Base-by-base conservation (phyloP, 1,284 basidiomycete genomes). In the Leccinum insigne region DNA sequence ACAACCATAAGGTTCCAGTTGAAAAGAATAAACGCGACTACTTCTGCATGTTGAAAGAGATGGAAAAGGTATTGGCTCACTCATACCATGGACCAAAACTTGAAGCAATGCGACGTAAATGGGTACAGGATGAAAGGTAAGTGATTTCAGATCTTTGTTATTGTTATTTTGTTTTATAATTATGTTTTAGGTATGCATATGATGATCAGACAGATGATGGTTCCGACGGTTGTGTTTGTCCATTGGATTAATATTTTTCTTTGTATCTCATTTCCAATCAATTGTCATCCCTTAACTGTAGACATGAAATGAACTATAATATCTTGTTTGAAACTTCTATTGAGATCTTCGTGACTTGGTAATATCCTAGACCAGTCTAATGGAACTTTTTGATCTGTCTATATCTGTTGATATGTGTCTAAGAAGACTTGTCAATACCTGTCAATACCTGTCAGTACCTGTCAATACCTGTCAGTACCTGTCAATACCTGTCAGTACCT, bases 261-360 rank as follows among this genome's bases (percentile, higher is more conserved):
- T 49, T 49, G 40, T 40, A 40, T 40, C 40, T 14, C 7, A 40
- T 40, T 40, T 85, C 35, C 26, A 58, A 6, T 47, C 8, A 3
- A 47, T 47, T 47, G 44, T 18, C n/a, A 47, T 9, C n/a, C 44
- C 16, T 47, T n/a, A n/a, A 47, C 5, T 13, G 11, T 38, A 2
- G 35, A 47, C 8, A 47, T 16, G n/a, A 47, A 16, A 47, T 47
- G 14, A 47, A 47, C n/a, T 8, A 4, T 47, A 16, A 9, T 18
- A 47, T 47, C 44, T 47, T 47, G 16, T 47, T n/a, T 26, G 44
- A 47, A 47, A 16, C n/a, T n/a, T 18, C 9, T 7, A 18, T 47
- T 47, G 44, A 38, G 35, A 38, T 35, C 35, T 26, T 1, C 5
- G 5, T 38, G 44, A 47, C 44, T 47, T 47, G 16, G 9, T n/a